Evolutionary conservation across 106 monocot species (phyloP).

Genomic region (Dactylorhiza incarnata): DNA sequence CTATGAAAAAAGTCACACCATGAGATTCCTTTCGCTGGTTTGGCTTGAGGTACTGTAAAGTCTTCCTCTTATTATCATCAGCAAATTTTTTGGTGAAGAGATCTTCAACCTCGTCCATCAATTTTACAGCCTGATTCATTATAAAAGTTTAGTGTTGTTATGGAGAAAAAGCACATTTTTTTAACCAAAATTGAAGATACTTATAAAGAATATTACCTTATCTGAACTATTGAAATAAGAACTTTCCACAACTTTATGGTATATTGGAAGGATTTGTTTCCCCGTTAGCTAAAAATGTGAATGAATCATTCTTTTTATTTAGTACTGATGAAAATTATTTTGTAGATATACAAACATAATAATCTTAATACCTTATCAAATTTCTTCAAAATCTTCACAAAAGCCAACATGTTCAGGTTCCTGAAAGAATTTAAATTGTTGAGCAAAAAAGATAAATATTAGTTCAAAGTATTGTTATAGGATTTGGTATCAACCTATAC

Average conservation of each 20-base stretch:
- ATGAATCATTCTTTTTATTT: neutral
- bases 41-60: constrained; percentile 94
- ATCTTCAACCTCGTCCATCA: constrained; percentile 85
- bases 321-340: neutral
- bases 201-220: constrained; percentile 30
- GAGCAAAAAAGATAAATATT: neutral
- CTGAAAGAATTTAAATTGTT: constrained; percentile 23
- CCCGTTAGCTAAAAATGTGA: constrained; percentile 48
- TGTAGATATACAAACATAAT: neutral
- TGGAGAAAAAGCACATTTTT: neutral
- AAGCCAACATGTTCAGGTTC: constrained; percentile 92
- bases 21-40: constrained; percentile 67
- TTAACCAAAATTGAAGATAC: neutral
- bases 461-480: neutral
- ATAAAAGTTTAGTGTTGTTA: neutral
- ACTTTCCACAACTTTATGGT: constrained; percentile 88
- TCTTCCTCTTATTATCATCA: constrained; percentile 58
- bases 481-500: constrained; percentile 36
- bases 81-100: constrained; percentile 74
- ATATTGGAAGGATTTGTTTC: constrained; percentile 61
- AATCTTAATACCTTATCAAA: constrained; percentile 70
- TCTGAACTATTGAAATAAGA: constrained; percentile 98
- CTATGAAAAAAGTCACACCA: constrained; percentile 83
- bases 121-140: constrained; percentile 46
- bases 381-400: constrained; percentile 94